Conservation (phyloP, 805 yeast species). For the Brettanomyces anomalus region DNA sequence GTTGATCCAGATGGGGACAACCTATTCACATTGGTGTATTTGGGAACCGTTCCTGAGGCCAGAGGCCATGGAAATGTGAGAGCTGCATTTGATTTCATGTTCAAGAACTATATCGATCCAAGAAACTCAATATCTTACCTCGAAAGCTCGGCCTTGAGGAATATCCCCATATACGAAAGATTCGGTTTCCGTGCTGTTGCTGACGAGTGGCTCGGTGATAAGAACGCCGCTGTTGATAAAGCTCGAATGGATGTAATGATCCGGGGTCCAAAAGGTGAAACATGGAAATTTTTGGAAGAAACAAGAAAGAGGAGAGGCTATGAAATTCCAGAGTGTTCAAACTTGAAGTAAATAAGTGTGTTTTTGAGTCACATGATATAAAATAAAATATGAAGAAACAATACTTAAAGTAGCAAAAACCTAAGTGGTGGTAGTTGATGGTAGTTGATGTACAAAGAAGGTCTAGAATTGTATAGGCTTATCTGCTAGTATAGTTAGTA, state of each 20-base stretch:
- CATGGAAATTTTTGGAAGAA: constrained; percentile 21
- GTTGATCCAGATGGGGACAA: constrained; percentile 27
- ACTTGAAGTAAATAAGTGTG: not conserved
- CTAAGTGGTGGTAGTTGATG: no score
- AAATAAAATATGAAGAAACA: no score
- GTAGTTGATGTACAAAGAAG: no score
- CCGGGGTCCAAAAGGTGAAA: constrained; percentile 25
- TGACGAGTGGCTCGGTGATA: constrained; percentile 36
- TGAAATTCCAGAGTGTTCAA: constrained; percentile 13
- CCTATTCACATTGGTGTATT: constrained; percentile 25
- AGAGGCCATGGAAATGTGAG: constrained; percentile 51
- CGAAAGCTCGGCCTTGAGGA: constrained; percentile 37
- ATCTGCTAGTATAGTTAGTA: no score
- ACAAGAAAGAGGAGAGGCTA: constrained; percentile 19
- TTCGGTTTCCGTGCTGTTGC: constrained; percentile 42
- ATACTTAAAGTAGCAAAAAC: no score
- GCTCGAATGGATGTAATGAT: constrained; percentile 32
- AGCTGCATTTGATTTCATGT: constrained; percentile 40
- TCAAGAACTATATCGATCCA: constrained; percentile 35
- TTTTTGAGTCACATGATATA: no score
- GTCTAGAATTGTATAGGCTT: no score
- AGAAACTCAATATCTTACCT: constrained; percentile 34
- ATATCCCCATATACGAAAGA: constrained; percentile 44
- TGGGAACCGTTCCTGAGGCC: constrained; percentile 31
- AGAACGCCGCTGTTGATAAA: constrained; percentile 18